These are phyloP conservation scores for Blastocystis sp. DNA, from an alignment of 352 stramenopile species.

Conservation along the genomic window DNA sequence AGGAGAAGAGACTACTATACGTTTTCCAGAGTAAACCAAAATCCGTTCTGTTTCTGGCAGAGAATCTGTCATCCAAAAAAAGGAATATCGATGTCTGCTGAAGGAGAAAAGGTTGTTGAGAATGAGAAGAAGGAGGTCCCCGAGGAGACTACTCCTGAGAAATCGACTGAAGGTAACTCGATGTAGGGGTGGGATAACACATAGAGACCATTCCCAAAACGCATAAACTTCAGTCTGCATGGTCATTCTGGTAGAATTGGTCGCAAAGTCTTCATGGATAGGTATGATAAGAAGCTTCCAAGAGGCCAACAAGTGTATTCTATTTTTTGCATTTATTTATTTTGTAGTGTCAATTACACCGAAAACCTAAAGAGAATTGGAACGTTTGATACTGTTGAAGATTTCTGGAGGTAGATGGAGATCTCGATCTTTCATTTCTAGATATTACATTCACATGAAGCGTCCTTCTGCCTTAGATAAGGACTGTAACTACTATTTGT, in stretches of 20 bases:
- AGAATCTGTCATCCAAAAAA: background rate
- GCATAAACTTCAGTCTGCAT: conserved; percentile 78
- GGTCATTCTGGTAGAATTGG: conserved; percentile 70
- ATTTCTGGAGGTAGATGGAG: conserved; percentile 76
- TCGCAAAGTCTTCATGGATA: conserved; percentile 63
- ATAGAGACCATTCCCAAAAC: conserved; percentile 11
- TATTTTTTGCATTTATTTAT: background rate
- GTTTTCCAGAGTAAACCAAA: no score
- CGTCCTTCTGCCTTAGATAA: conserved; percentile 79
- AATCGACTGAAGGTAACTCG: conserved; percentile 44
- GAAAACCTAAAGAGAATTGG: conserved; percentile 76
- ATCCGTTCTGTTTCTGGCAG: no score
- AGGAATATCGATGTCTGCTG: conserved; percentile 52
- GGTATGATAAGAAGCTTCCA: conserved; percentile 85
- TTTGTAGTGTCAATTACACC: conserved; percentile 1
- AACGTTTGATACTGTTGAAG: conserved; percentile 80
- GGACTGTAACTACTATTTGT: conserved; percentile 84
- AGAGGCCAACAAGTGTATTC: conserved; percentile 73
- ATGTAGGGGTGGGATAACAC: background rate
- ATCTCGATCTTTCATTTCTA: conserved; percentile 42
- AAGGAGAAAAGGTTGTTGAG: conserved; percentile 51
- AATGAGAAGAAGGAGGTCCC: conserved; percentile 35
- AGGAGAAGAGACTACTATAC: no score
- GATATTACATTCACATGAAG: conserved; percentile 84
- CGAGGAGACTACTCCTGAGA: conserved; percentile 8